Percentiles rank a stretch among this genome's conserved stretches.
phyloP scores from a whole-genome alignment of 495 filamentous ascomycete species.

The Penicillium atrosanguineum region DNA sequence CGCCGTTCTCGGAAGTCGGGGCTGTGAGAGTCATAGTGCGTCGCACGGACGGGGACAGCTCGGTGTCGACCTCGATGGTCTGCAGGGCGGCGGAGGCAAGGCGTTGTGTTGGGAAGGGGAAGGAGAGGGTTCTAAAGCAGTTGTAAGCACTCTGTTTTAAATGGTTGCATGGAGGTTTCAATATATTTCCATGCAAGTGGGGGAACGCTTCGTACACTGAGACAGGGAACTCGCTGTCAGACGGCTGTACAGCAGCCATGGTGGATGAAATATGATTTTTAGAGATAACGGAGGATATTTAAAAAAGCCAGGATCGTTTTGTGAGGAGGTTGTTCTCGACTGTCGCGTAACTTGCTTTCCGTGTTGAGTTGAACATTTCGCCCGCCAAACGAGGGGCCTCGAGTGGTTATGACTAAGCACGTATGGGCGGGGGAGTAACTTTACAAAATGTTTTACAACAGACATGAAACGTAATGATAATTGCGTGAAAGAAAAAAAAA shows the following conservation, averaged over 20 bases:
- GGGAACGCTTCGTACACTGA: conserved; percentile 54
- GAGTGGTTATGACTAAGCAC: not conserved
- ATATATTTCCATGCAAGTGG: not conserved
- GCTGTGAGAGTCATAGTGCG: conserved; percentile 62
- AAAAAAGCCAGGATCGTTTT: not conserved
- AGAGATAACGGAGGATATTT: not conserved
- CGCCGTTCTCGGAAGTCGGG: conserved; percentile 16
- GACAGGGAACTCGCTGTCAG: conserved; percentile 63
- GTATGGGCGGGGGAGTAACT: not conserved
- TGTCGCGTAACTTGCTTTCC: not conserved
- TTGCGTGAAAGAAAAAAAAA: not conserved
- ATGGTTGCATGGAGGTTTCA: not conserved
- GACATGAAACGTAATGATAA: not conserved
- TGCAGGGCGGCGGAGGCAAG: conserved; percentile 75
- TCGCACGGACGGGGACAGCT: conserved; percentile 78
- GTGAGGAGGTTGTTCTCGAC: not conserved
- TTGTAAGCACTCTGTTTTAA: not conserved
- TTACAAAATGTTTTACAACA: no score
- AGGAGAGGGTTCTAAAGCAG: conserved; percentile 61
- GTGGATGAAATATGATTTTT: not conserved
- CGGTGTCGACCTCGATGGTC: conserved; percentile 79
- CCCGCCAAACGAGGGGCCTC: not conserved
- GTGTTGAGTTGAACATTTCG: not conserved
- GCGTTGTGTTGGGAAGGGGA: conserved; percentile 80
- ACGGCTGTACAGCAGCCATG: conserved; percentile 27